Base-by-base conservation (phyloP, 108 stramenopile genomes). In the Nannochloropsis salina region DNA sequence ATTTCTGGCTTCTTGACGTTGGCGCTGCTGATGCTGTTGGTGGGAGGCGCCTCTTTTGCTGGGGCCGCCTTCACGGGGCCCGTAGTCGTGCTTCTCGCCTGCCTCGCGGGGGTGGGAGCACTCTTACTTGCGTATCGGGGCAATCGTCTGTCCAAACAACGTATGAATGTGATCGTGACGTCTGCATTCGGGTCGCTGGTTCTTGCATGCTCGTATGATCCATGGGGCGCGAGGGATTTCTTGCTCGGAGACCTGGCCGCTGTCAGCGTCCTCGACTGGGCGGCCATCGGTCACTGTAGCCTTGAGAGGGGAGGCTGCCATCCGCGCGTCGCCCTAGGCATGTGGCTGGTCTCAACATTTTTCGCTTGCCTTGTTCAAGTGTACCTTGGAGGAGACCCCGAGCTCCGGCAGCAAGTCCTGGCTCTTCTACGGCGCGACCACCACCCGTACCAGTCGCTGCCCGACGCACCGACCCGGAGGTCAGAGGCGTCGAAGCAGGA, bases 231-330 rank as follows among this genome's bases (percentile, higher is more conserved):
- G 61, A 74, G n/a, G 61, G 3, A 8, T n/a, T n/a, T 74, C 6
- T n/a, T 74, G 20, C 15, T 74, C n/a, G 20, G n/a, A 74, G 61
- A 8, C n/a, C 61, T 74, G 8, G n/a, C 61, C 4, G 61, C 61
- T 6, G 20, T 74, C 4, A n/a, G 61, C 61, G n/a, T n/a, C 61
- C n/a, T 74, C 6, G 61, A 74, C 61, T 74, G n/a, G 3, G 61
- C 61, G 20, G 61, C 61, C 61, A 74, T 74, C n/a, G 61, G 61
- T 6, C 61, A n/a, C n/a, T 74, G 61, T n/a, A 74, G 61, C 61
- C 3, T 8, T 4, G 31, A 31, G 31, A 31, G 31, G 31, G 31
- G 31, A 31, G 31, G 31, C 31, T 74, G 61, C 8, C 61, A 6
- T 6, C 61, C 61, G 61, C n/a, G 15, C 61, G 15, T 74, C 2